Base-by-base conservation (phyloP, 805 yeast genomes). In the Lachancea nothofagi region DNA sequence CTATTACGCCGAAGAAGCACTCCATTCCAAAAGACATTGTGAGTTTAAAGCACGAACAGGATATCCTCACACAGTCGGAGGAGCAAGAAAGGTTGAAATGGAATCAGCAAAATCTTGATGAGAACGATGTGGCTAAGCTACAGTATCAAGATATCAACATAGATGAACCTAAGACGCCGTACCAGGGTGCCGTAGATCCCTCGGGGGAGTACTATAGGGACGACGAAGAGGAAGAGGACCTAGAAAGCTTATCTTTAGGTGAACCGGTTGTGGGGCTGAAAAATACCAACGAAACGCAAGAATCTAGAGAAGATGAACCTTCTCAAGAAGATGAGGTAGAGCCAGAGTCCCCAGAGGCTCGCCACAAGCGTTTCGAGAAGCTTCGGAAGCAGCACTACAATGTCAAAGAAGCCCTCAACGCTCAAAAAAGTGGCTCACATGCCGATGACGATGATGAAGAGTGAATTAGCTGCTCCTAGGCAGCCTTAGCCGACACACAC, bases 111-210 rank as follows among this genome's bases (percentile, higher is more conserved):
- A 89, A 89, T 53, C 61, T 89, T 39, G 75, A 72, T 37, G 75
- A 73, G 37, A 70, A 70, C 42, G 74, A 72, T 36, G 59, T 74
- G n/a, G 73, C 85, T 3, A 95, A 88, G 55, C 83, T 77, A 57
- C 85, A 82, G 50, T 59, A 57, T 30, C 68, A 65, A 36, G 69
- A 68, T 42, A 59, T 68, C 31, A 61, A 58, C 42, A 86, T 89
- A 31, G 95, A 86, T 55, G 97, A 89, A 59, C 97, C 97, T 17
- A 89, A 89, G 67, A 89, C 97, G 1, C 97, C 97, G 4, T 89
- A 83, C 54, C 94, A 85, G 57, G 94, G 93, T 8, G 94, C 95
- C 1, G 82, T 85, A 20, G 80, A 83, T 53, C 89, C 93, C 1
- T 70, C 74, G 38, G 86, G 85, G 23, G 95, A 88, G 52, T 83